Evolutionary conservation across 192 early-diverging fungal genomes (phyloP), one percentile per base, ranked within the genome.

Genomic region (Coemansia sp.): DNA sequence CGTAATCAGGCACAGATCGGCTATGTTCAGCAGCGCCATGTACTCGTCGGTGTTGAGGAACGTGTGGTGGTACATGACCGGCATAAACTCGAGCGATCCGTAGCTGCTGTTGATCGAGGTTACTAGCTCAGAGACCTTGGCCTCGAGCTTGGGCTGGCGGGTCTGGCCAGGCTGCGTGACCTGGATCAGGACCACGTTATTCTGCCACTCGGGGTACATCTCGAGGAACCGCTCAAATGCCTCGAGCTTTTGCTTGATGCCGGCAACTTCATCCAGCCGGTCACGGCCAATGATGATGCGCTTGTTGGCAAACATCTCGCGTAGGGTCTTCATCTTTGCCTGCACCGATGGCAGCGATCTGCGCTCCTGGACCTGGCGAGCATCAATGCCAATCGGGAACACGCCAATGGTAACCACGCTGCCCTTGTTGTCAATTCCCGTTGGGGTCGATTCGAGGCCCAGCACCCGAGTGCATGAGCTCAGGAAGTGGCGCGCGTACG

Each of bases 341-440:
- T 70, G 35, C 0, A 99, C 95, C 4, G 66, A 76, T 11, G 86
- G 81, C 28, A 64, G 65, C 19, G 86, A 84, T 50, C 90, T 84
- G 35, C 83, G 76, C n/a, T 58, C 23, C 52, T 90, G 82, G 7
- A 94, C 84, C 6, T 84, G 65, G 18, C 90, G 77, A 8, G 89
- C 84, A 67, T 99, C 94, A 67, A 99, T 98, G n/a, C 97, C 97
- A 42, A 99, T 96, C 2, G 97, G 97, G 67, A 96, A 96, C 19
- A 94, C 94, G 42, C 90, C 91, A 1, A 98, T 85, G 33, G 84
- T 63, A 5, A 97, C 92, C 9, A 85, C 77, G 24, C 80, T 83
- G 12, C 92, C 91, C 42, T 84, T 82, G 56, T 86, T 88, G 65
- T 96, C 90, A 16, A 98, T 91, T 9, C 93, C 93, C 16, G 76